Conservation (phyloP, 2,329 filamentous ascomycete genomes). For the Colletotrichum orbiculare region DNA sequence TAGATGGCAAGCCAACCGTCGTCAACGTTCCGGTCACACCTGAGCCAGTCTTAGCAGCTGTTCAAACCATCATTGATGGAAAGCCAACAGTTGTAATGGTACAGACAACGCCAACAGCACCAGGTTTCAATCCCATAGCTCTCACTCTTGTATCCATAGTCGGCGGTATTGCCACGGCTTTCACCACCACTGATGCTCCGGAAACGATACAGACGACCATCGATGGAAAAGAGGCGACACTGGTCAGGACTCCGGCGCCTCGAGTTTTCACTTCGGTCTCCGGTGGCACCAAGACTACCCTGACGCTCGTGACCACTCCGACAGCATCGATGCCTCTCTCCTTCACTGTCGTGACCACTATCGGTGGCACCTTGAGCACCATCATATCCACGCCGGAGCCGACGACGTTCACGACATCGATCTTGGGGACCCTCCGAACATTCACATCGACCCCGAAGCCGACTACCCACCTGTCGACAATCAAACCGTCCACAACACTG, state of each 20-base stretch:
- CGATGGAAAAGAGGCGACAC: conserved; percentile 40
- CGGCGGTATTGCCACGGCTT: conserved; percentile 41
- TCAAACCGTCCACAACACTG: conserved; percentile 38
- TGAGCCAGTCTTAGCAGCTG: conserved; percentile 5
- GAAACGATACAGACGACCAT: conserved; percentile 41
- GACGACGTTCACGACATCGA: conserved; percentile 40
- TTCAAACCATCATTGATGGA: conserved; percentile 35
- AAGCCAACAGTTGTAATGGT: conserved; percentile 36
- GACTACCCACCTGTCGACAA: conserved; percentile 41
- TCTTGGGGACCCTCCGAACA: conserved; percentile 44
- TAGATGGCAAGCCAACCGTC: conserved; percentile 15
- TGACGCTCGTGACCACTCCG: conserved; percentile 43
- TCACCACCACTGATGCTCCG: conserved; percentile 40
- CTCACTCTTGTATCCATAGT: conserved; percentile 40
- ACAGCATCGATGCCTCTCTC: conserved; percentile 35
- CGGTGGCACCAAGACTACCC: conserved; percentile 41
- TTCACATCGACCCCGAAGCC: conserved; percentile 43
- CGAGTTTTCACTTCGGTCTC: conserved; percentile 41
- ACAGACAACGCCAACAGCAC: conserved; percentile 36
- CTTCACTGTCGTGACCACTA: conserved; percentile 42
- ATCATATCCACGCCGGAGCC: conserved; percentile 32
- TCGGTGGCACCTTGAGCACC: conserved; percentile 39
- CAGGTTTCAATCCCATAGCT: conserved; percentile 40
- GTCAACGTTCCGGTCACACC: conserved; percentile 7
- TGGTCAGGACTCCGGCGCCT: conserved; percentile 40